Percentiles rank a stretch among this genome's conserved stretches.
These are phyloP conservation scores for Trypanosoma boissoni DNA, from an alignment of 208 protist genomes.

Conservation along the genomic window DNA sequence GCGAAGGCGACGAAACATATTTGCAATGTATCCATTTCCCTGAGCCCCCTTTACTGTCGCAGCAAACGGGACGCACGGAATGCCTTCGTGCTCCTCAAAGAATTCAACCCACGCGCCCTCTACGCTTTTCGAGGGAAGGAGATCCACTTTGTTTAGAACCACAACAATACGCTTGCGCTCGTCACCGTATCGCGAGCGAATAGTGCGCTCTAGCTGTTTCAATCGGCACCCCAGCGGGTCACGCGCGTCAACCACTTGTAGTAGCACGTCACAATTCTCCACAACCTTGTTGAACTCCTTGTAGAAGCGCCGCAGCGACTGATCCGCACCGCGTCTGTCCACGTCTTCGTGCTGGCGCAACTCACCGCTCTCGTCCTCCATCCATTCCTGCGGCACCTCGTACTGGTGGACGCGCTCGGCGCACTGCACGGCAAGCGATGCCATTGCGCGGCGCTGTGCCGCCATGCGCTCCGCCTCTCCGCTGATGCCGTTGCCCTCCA, in stretches of 20 bases:
- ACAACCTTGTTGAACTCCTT: constrained; percentile 92
- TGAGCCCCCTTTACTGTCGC: constrained; percentile 74
- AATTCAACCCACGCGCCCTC: constrained; percentile 82
- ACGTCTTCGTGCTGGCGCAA: constrained; percentile 42
- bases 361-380: constrained; percentile 22
- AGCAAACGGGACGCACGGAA: constrained; percentile 85
- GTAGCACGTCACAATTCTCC: constrained; percentile 94
- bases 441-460: constrained; percentile 65
- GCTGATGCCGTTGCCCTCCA: not conserved
- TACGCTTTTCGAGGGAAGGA: constrained; percentile 94
- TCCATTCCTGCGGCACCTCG: constrained; percentile 48
- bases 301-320: constrained; percentile 83
- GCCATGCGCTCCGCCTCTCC: constrained; percentile 42
- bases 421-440: constrained; percentile 60
- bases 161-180: constrained; percentile 93
- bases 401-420: constrained; percentile 76
- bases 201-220: constrained; percentile 89
- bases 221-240: constrained; percentile 97
- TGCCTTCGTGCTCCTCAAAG: constrained; percentile 76
- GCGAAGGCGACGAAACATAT: constrained; percentile 92
- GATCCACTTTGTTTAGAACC: constrained; percentile 97
- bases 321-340: constrained; percentile 48
- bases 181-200: constrained; percentile 86
- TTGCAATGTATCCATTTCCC: constrained; percentile 56
- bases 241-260: constrained; percentile 97